Base-by-base conservation (phyloP, 1,284 basidiomycete species). In the Psilocybe mexicana region DNA sequence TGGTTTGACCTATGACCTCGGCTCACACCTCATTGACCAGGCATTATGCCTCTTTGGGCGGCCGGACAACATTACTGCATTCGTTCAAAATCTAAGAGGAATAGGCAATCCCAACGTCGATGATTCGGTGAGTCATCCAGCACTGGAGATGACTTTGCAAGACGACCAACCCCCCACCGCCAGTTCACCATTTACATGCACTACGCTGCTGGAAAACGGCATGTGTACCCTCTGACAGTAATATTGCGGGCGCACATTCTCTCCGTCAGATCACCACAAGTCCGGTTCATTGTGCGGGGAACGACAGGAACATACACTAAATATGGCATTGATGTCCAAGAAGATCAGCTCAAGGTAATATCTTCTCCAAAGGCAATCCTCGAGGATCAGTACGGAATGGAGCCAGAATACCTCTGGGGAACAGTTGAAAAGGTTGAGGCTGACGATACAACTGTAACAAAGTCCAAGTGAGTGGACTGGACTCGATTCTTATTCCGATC, bases 271-370 rank as follows among this genome's bases (percentile, higher is more conserved):
- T 73, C 80, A 1, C 77, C 75, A 1, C 93, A 94, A 69, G 72
- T 87, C 24, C 85, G 92, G 25, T 95, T 85, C 72, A 70, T 83
- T 50, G 82, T 87, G 55, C 81, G 85, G 45, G 90, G 92, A 18
- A 85, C 84, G 24, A 79, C 81, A 61, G 93, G 90, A 33, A 83
- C 84, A 2, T 94, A 82, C 70, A 75, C 81, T 61, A 95, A 96
- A 72, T 83, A 80, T 66, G 92, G 91, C 1, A 71, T 93, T 43
- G 92, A 94, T 70, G 75, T 85, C 2, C 92, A 94, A 69, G 93
- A 94, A 72, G 85, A 85, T 59, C 83, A 86, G 58, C 77, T 88
- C 44, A 85, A 82, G 67, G 76, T 69, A 2, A 83, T 88, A 56
- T 66, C 79, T 8, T 67, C 72, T 8, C 81, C 83, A n/a, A 69